Conservation (phyloP, 768 basidiomycete genomes). For the Fomitopsis pulvina region DNA sequence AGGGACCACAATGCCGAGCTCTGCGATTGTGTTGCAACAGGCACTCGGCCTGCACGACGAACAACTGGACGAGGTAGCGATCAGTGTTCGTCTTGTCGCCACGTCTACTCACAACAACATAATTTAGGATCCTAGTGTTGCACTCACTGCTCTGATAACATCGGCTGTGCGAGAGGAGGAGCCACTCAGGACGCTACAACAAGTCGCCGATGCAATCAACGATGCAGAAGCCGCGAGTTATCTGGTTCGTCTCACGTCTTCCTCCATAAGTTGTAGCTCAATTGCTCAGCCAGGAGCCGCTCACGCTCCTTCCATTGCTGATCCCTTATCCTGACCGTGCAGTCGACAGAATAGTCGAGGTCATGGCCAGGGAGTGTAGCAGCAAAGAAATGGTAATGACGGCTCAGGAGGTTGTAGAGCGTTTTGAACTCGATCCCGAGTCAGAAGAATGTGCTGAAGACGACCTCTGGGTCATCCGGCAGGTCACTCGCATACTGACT, state of each 20-base stretch:
- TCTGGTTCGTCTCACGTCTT: slow-evolving; percentile 11
- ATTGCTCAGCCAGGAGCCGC: slow-evolving; percentile 29
- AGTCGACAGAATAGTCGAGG: slow-evolving; percentile 26
- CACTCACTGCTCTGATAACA: slow-evolving; percentile 13
- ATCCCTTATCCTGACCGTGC: slow-evolving; percentile 25
- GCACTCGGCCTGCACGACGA: neutral
- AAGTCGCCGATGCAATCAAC: slow-evolving; percentile 10
- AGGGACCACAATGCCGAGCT: neutral
- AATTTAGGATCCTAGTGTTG: slow-evolving; percentile 13
- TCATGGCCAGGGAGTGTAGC: slow-evolving; percentile 25
- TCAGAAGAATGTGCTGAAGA: slow-evolving; percentile 18
- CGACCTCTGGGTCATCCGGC: slow-evolving; percentile 6
- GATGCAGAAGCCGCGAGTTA: slow-evolving; percentile 5
- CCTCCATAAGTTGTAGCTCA: neutral
- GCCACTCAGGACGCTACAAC: slow-evolving; percentile 7
- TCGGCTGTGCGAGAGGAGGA: slow-evolving; percentile 12
- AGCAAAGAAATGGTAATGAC: slow-evolving; percentile 38
- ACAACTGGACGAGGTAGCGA: neutral
- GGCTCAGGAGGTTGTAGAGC: slow-evolving; percentile 32
- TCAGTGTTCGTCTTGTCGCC: neutral
- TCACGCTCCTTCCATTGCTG: slow-evolving; percentile 31
- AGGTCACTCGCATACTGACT: slow-evolving; percentile 19
- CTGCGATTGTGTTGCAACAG: neutral
- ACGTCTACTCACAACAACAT: slow-evolving; percentile 1
- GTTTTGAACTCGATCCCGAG: slow-evolving; percentile 13